Evolutionary conservation across 2,329 filamentous ascomycete species (phyloP), one percentile per base, ranked within the genome.

Genomic region (Ascochyta clinopodiicola): DNA sequence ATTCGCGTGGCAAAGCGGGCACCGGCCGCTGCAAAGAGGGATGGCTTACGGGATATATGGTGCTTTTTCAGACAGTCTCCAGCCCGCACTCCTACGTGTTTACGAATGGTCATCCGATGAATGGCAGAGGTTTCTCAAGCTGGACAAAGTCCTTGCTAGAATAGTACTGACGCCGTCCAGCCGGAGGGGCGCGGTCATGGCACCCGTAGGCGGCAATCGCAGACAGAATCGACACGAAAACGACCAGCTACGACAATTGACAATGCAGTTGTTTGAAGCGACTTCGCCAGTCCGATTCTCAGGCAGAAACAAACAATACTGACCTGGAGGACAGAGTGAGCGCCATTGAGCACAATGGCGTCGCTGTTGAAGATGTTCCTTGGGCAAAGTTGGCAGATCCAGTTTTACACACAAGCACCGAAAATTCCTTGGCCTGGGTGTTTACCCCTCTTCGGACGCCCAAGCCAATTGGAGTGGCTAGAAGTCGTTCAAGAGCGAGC

Each of bases 1-100:
- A 17, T 47, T 36, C 22, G 44, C 34, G n/a, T 47, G 34, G 44
- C 44, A 47, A 27, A 47, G 44, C 27, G 21, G 44, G 31, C 44
- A 47, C 25, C 12, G 44, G 13, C 44, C 22, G 24, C 24, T 21
- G 44, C 17, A 47, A 47, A 47, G 44, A 47, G 44, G 21, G 4
- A 37, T 19, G 21, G 25, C 32, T 15, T 47, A 47, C 34, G 21
- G 32, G 36, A 9, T 38, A 37, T 7, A 47, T 21, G 21, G 44
- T 47, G 44, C 44, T 22, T 47, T 37, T 47, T 19, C 44, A 9
- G 34, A 47, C 21, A 47, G 13, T 17, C 44, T 47, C 34, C 21
- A 36, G 32, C 44, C 44, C 21, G 44, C 44, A 27, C 44, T 47
- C 31, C 15, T 47, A 19, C 17, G 22, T 17, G 31, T 38, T 38